Evolutionary conservation across 2,329 filamentous ascomycete genomes (phyloP).

Genomic region (Colletotrichum graminicola): DNA sequence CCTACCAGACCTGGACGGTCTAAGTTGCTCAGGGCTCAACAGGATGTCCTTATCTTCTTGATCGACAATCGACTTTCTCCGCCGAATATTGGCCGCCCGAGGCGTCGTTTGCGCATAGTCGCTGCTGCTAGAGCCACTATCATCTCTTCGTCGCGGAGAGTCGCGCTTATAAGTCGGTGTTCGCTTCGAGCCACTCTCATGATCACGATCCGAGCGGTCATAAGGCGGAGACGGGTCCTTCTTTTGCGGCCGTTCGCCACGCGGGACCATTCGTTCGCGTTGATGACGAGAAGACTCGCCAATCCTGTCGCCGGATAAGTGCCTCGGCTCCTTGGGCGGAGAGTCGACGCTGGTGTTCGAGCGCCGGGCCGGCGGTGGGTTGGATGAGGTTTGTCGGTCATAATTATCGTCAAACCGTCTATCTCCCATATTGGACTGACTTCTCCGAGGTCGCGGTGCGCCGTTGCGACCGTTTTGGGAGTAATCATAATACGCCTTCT

Average conservation of each 20-base stretch:
- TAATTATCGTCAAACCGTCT: conserved; percentile 45
- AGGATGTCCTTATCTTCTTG: conserved; percentile 50
- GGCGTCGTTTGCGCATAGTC: conserved; percentile 51
- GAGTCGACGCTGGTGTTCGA: conserved; percentile 46
- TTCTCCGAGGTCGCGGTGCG: conserved; percentile 49
- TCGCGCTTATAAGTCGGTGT: conserved; percentile 47
- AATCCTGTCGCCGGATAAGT: conserved; percentile 51
- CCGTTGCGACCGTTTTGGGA: conserved; percentile 43
- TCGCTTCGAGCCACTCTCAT: conserved; percentile 45
- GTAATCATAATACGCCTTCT: conserved; percentile 56
- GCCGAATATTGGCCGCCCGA: conserved; percentile 47
- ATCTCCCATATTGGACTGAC: conserved; percentile 47
- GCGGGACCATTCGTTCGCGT: conserved; percentile 36
- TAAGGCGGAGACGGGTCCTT: conserved; percentile 50
- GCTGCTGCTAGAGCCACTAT: conserved; percentile 56
- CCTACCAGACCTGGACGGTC: conserved; percentile 42
- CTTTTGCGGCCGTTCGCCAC: conserved; percentile 43
- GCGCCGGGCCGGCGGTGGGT: conserved; percentile 45
- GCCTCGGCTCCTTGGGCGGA: conserved; percentile 46
- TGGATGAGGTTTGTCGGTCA: conserved; percentile 47
- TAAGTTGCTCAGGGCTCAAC: conserved; percentile 44
- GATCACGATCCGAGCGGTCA: conserved; percentile 45
- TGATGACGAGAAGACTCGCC: conserved; percentile 46
- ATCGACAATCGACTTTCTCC: conserved; percentile 51
- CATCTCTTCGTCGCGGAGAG: conserved; percentile 48